Evolutionary conservation across 805 yeast species (phyloP).

Genomic region (Candida insectorum): DNA sequence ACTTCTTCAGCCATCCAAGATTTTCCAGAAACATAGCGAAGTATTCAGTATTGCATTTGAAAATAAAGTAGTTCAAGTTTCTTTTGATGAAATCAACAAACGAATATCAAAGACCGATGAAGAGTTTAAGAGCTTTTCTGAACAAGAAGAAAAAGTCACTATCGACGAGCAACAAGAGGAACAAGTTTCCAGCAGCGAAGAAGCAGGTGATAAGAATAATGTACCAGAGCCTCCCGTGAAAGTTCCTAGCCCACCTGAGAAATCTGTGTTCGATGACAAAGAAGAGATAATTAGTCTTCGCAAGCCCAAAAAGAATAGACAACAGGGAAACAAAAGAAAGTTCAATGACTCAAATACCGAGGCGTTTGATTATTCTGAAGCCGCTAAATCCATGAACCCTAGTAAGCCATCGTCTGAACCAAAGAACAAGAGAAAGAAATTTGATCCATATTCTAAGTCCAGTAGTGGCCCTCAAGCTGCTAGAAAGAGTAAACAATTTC

Average conservation of each 20-base stretch:
- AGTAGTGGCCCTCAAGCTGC: conserved; percentile 54
- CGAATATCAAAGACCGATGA: conserved; percentile 8
- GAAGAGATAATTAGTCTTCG: conserved; percentile 41
- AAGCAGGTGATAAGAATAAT: background rate
- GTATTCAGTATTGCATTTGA: conserved; percentile 15
- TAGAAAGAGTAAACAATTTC: conserved; percentile 39
- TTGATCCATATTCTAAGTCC: conserved; percentile 56
- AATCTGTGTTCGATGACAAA: conserved; percentile 8
- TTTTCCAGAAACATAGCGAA: conserved; percentile 17
- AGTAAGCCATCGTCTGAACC: conserved; percentile 10
- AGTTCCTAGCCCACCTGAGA: conserved; percentile 1
- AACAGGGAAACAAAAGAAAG: conserved; percentile 1
- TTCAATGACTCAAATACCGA: conserved; percentile 11
- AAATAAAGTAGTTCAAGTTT: conserved; percentile 12
- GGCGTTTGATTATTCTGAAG: conserved; percentile 43
- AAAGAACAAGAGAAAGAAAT: conserved; percentile 28
- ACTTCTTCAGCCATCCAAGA: conserved; percentile 8
- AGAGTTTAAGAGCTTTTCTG: conserved; percentile 9
- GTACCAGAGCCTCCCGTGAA: background rate
- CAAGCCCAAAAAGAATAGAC: conserved; percentile 9
- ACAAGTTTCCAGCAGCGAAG: background rate
- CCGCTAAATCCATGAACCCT: conserved; percentile 37
- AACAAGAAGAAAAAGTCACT: conserved; percentile 10
- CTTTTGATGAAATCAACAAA: conserved; percentile 12
- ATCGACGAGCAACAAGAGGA: background rate